These are phyloP conservation scores for Scedosporium boydii DNA, from an alignment of 2,329 filamentous ascomycete genomes.

Conservation along the genomic window DNA sequence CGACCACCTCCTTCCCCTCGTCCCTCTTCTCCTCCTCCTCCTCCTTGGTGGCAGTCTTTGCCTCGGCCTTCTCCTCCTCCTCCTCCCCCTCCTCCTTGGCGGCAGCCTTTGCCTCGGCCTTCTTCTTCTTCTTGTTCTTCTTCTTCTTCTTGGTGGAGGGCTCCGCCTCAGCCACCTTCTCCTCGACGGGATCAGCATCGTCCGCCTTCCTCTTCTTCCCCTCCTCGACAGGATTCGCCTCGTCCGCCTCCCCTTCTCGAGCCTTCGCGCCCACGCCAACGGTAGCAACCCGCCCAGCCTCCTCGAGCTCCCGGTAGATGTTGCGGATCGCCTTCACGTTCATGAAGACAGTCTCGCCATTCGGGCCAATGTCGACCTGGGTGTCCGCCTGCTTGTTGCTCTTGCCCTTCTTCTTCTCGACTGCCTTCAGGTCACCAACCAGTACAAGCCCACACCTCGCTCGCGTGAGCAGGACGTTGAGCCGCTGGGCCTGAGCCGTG, in stretches of 20 bases:
- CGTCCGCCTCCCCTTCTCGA: background rate
- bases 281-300: background rate
- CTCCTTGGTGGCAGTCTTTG: too few species aligned
- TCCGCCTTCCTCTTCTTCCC: background rate
- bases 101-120: too few species aligned
- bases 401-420: background rate
- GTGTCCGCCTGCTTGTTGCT: background rate
- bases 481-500: constrained; percentile 7
- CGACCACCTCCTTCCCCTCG: too few species aligned
- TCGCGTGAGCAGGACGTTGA: constrained; percentile 13
- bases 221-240: background rate
- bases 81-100: too few species aligned
- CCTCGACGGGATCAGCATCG: too few species aligned
- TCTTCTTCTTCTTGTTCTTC: too few species aligned
- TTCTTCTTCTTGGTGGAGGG: too few species aligned
- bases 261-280: background rate
- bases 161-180: too few species aligned
- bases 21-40: too few species aligned
- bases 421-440: constrained; percentile 13
- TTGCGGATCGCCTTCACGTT: background rate
- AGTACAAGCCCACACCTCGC: constrained; percentile 11
- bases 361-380: too few species aligned
- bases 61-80: too few species aligned
- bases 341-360: background rate
- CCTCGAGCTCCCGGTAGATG: background rate